Evolutionary conservation across 2,329 filamentous ascomycete species (phyloP).

Genomic region (Diaporthe sp.): DNA sequence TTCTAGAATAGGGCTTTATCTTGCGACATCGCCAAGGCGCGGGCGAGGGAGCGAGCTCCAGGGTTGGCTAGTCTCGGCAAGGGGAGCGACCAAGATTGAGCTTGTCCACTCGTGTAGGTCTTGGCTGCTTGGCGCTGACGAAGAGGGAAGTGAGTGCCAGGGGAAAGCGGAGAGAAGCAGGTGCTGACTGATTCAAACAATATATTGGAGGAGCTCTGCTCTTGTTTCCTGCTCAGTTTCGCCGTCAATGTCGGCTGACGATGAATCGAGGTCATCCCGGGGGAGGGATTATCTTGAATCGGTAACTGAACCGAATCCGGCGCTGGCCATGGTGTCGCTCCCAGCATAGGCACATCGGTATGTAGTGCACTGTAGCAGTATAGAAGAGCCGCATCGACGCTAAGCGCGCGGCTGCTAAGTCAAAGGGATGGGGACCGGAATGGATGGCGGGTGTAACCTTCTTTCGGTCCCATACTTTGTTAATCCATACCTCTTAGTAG

Average conservation of each 20-base stretch:
- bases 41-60: conserved; percentile 12
- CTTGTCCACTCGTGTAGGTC: conserved; percentile 25
- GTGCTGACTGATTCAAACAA: conserved; percentile 22
- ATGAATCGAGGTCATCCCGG: not conserved
- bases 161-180: conserved; percentile 18
- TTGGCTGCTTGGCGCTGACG: conserved; percentile 31
- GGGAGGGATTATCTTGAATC: not conserved
- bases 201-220: conserved; percentile 20
- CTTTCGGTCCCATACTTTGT: not conserved
- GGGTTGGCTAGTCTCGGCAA: conserved; percentile 11
- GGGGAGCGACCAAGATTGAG: conserved; percentile 23
- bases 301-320: not conserved
- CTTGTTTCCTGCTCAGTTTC: conserved; percentile 3
- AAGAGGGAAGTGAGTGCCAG: conserved; percentile 29
- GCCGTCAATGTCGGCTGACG: conserved; percentile 9
- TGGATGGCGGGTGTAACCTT: conserved; percentile 4
- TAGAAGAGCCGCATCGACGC: conserved; percentile 1
- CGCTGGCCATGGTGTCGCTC: not conserved
- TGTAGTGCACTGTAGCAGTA: not conserved
- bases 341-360: not conserved
- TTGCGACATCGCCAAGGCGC: conserved; percentile 26
- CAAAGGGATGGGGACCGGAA: not conserved
- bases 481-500: not conserved
- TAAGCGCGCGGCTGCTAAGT: not conserved
- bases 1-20: conserved; percentile 3